Base-by-base conservation (phyloP, 345 rosid genomes). In the Arabidopsis arenosa region DNA sequence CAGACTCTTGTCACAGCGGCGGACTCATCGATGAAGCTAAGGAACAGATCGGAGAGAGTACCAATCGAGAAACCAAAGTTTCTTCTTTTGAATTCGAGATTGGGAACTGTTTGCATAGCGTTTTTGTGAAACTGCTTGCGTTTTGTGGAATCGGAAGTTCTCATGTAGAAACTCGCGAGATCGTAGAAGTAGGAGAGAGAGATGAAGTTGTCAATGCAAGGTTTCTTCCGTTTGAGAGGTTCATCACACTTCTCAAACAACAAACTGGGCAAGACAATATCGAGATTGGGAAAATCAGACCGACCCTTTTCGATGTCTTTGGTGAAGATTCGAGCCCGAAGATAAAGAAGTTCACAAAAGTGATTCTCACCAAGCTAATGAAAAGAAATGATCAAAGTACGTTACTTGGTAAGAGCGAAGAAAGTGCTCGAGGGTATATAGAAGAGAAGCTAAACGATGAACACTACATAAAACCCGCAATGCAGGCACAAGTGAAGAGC, bases 331-430 rank as follows among this genome's bases (percentile, higher is more conserved):
- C 77, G 33, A 71, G 80, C 12, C 77, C 73, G 5, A 94, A 94
- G 82, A 92, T 94, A 80, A 94, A 94, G 84, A 93, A 91, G 79
- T 91, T 91, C 68, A 87, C 92, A 11, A 75, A 75, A 60, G 68
- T 51, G 37, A 49, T 60, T 64, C 13, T 75, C 30, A 60, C 66
- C 3, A 60, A 75, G 39, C 47, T 68, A 17, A 54, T 6, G 37
- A 13, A 63, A 9, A 33, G n/a, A 30, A 63, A 63, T 18, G 47
- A 52, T 51, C 47, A 60, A 41, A 59, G 72, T 44, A 61, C 26
- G 28, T 12, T 32, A 43, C 63, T 52, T 63, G n/a, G 21, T 63
- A 33, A 63, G 28, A 33, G 43, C 5, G 47, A 73, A 53, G 77
- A 73, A 18, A 73, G 36, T 17, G 44, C 7, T 73, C 10, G 9